Evolutionary conservation across 371 early-diverging fungal genomes (phyloP).

Genomic region (Apophysomyces sp.): DNA sequence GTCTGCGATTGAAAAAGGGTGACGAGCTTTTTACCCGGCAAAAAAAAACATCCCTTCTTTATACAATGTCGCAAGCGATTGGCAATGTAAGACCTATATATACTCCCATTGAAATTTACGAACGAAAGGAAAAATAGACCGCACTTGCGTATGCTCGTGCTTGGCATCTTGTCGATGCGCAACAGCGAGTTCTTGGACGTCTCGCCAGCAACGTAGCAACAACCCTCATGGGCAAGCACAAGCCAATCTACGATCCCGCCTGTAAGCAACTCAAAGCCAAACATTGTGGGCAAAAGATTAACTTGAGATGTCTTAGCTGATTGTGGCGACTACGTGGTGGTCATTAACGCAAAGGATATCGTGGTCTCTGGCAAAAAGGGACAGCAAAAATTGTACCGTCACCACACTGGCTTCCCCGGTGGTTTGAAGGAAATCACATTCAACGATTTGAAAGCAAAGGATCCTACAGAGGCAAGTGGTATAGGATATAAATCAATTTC

Average conservation of each 20-base stretch:
- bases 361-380: constrained; percentile 86
- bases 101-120: neutral
- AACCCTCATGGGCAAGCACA: constrained; percentile 97
- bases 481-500: neutral
- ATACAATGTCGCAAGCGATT: constrained; percentile 61
- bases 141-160: constrained; percentile 91
- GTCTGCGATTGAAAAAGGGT: neutral
- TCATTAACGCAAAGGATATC: constrained; percentile 89
- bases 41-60: neutral
- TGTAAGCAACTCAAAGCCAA: constrained; percentile 45
- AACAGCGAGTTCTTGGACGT: constrained; percentile 86
- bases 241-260: constrained; percentile 93
- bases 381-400: constrained; percentile 86
- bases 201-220: constrained; percentile 87
- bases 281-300: neutral
- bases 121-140: constrained; percentile 53
- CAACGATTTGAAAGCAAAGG: constrained; percentile 71
- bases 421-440: constrained; percentile 85
- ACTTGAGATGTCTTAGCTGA: constrained; percentile 60
- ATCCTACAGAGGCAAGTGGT: constrained; percentile 71
- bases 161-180: constrained; percentile 96
- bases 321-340: constrained; percentile 97
- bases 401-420: constrained; percentile 91
- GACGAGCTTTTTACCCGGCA: neutral
- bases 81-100: constrained; percentile 54